These are phyloP conservation scores for Hibiscus mutabilis DNA, from an alignment of 345 rosid genomes.

Conservation along the genomic window DNA sequence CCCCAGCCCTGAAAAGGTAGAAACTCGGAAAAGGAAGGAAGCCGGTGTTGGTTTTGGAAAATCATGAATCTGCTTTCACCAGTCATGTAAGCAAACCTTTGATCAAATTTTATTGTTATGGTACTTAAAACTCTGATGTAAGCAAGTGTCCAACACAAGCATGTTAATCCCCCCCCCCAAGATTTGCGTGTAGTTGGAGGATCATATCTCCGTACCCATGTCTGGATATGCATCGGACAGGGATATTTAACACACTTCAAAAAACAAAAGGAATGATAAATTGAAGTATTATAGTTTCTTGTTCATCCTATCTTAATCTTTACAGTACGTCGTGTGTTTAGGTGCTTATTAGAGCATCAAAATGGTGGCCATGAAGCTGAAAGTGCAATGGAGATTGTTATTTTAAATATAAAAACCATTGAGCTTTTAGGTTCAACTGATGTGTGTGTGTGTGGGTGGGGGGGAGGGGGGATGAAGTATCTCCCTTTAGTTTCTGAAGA, in stretches of 20 bases:
- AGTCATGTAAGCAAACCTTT: conserved; percentile 9
- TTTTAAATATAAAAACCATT: neutral
- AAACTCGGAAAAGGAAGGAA: conserved; percentile 42
- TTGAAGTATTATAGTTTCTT: neutral
- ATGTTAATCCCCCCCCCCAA: neutral
- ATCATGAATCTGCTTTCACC: conserved; percentile 29
- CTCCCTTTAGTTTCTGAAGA: too few relatives aligned
- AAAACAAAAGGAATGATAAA: neutral
- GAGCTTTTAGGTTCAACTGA: too few relatives aligned
- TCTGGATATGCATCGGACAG: neutral
- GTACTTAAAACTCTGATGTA: neutral
- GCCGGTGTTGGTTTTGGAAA: conserved; percentile 84
- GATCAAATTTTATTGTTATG: neutral
- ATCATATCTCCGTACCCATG: neutral
- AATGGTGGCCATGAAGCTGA: neutral
- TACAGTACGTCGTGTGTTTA: neutral
- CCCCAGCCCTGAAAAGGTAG: conserved; percentile 72
- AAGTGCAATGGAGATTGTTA: neutral
- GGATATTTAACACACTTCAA: neutral
- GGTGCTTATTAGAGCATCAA: neutral
- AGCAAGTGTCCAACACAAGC: neutral
- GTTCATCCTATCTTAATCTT: neutral
- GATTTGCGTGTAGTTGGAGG: neutral
- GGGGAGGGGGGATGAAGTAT: too few relatives aligned
- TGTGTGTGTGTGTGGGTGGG: too few relatives aligned